Evolutionary conservation across 73 alveolate genomes (phyloP), one percentile per base, ranked within the genome.

Genomic region (Symbiodinium pilosum): DNA sequence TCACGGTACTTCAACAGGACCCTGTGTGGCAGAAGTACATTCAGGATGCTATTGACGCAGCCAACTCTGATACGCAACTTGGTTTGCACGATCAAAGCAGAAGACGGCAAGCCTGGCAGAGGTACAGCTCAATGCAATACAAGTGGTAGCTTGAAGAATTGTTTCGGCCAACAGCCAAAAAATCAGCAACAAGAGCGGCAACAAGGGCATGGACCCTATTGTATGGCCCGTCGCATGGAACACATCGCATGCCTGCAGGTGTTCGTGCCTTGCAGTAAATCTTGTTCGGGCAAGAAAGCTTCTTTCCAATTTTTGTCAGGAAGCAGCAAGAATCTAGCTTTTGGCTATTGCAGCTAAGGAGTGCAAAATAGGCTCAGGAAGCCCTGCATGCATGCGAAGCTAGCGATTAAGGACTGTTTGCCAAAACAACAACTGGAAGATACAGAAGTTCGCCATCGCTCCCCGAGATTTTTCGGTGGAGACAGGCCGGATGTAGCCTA

Each of bases 11-110:
- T 47, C 59, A 47, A 47, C 59, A 91, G 97, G 97, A 91, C 77
- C 97, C 97, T n/a, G 88, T 47, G 39, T 91, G 97, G 97, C 97
- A 91, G 71, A 68, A 91, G 89, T 91, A 91, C 81, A 91, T 91
- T 18, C 81, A 91, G 84, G 88, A 91, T n/a, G 97, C 97, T 28
- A 91, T 91, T 77, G 81, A 68, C 4, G 51, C 12, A 3, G 59
- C 97, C 34, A 91, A 91, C 54, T 40, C 77, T 43, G 97, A 91
- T 30, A 85, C 87, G 97, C 77, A 0, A 4, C 97, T 91, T 43
- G 87, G 85, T n/a, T 9, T 32, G 14, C 59, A 47, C n/a, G n/a
- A n/a, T n/a, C n/a, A n/a, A n/a, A n/a, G n/a, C n/a, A n/a, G n/a
- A n/a, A n/a, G n/a, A n/a, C n/a, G n/a, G n/a, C n/a, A n/a, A n/a